Percentiles rank a stretch among this genome's conserved stretches.
Evolutionary conservation across 441 rosid species (phyloP).

Genomic region (Croton setiger): DNA sequence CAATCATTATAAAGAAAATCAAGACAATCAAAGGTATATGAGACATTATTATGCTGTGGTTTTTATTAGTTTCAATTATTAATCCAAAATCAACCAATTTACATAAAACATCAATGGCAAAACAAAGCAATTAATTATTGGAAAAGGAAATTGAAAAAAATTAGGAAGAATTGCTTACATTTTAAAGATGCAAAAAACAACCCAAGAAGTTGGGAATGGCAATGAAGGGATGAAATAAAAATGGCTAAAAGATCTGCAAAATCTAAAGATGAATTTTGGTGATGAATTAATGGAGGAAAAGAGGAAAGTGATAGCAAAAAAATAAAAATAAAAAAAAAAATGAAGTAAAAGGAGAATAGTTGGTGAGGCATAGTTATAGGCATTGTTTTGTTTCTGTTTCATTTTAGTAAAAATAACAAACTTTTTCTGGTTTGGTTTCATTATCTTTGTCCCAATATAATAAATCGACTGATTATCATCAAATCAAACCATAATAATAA

Average conservation of each 20-base stretch:
- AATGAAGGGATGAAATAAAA: background rate
- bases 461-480: too few relatives aligned
- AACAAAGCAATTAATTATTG: background rate
- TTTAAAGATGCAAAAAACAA: background rate
- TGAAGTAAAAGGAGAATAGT: background rate
- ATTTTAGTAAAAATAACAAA: conserved; percentile 4
- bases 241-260: background rate
- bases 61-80: too few relatives aligned
- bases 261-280: background rate
- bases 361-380: conserved; percentile 32
- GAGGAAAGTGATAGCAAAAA: background rate
- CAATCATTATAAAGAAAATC: background rate
- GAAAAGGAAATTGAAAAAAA: background rate
- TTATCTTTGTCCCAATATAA: background rate
- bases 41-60: background rate
- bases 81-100: background rate
- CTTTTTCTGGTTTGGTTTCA: background rate
- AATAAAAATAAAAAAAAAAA: background rate
- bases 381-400: conserved; percentile 21
- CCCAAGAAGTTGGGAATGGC: background rate
- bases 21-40: background rate
- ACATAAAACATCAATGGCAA: background rate
- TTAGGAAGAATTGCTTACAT: background rate
- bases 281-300: background rate
- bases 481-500: background rate